These are phyloP conservation scores for Setomelanomma holmii DNA, from an alignment of 2,329 filamentous ascomycete species.

Conservation along the genomic window DNA sequence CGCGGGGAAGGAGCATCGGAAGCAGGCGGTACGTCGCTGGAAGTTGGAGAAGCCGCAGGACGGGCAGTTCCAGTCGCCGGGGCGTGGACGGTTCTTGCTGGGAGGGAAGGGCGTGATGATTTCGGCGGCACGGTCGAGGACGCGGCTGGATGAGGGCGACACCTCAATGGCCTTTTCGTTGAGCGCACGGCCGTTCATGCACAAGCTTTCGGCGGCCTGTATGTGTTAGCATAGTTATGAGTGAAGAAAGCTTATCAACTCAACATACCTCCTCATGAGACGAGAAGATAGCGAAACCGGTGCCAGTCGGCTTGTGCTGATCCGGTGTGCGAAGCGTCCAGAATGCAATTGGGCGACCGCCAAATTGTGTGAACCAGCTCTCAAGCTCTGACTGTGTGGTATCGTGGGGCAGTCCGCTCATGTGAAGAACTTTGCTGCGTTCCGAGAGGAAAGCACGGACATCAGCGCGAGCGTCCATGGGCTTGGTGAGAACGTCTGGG, in stretches of 20 bases:
- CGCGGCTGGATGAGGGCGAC: constrained; percentile 94
- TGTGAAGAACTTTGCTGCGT: constrained; percentile 96
- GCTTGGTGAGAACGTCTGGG: constrained; percentile 90
- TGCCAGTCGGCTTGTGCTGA: constrained; percentile 99
- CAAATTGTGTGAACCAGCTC: constrained; percentile 99
- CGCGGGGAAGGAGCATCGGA: constrained; percentile 98
- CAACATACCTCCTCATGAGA: constrained; percentile 92
- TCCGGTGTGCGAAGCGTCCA: constrained; percentile 98
- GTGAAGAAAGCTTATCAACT: background rate
- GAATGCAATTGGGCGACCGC: constrained; percentile 96
- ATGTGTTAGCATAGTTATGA: constrained; percentile 16
- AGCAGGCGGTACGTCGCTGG: constrained; percentile 96
- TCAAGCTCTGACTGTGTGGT: constrained; percentile 98
- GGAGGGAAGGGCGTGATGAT: constrained; percentile 97
- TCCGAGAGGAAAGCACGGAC: constrained; percentile 95
- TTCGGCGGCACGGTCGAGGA: constrained; percentile 92
- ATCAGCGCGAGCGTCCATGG: constrained; percentile 96
- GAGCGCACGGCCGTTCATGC: constrained; percentile 97
- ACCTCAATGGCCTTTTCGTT: constrained; percentile 99
- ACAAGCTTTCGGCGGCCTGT: constrained; percentile 94
- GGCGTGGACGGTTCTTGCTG: constrained; percentile 96
- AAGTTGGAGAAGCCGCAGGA: constrained; percentile 99
- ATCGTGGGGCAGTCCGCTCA: constrained; percentile 96
- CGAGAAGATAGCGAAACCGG: constrained; percentile 97
- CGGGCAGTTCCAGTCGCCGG: constrained; percentile 98